Percentiles rank a stretch among this genome's conserved stretches.
phyloP scores from a whole-genome alignment of 768 basidiomycete genomes.

The Leccinum boreale region DNA sequence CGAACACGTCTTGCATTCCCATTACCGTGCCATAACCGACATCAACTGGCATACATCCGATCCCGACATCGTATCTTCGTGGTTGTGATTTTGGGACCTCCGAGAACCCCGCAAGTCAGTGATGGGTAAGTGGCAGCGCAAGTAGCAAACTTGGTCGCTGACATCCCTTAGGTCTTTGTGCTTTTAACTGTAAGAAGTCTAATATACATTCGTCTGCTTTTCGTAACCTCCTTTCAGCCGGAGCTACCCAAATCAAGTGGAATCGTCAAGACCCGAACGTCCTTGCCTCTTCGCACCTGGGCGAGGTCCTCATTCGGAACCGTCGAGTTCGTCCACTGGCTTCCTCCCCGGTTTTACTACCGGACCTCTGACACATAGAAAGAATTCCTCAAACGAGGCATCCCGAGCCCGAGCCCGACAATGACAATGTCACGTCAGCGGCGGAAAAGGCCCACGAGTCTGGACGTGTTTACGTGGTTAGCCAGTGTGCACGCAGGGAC shows the following conservation, averaged over 20 bases:
- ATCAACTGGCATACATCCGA: constrained; percentile 95
- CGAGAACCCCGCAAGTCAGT: constrained; percentile 65
- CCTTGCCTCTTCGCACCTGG: constrained; percentile 85
- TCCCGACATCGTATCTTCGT: constrained; percentile 81
- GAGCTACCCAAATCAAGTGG: constrained; percentile 97
- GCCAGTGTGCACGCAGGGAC: constrained; percentile 60
- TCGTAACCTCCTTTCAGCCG: constrained; percentile 43
- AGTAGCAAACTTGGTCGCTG: not conserved
- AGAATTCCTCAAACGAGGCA: constrained; percentile 57
- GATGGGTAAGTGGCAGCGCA: constrained; percentile 42
- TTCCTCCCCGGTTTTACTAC: not conserved
- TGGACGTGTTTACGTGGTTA: constrained; percentile 73
- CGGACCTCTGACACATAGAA: constrained; percentile 47
- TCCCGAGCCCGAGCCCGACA: constrained; percentile 25
- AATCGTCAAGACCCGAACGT: constrained; percentile 83
- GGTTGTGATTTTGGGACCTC: constrained; percentile 94
- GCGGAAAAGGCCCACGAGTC: constrained; percentile 51
- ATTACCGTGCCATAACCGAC: constrained; percentile 94
- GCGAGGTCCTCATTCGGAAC: constrained; percentile 92
- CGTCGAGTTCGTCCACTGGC: constrained; percentile 57
- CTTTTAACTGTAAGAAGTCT: constrained; percentile 46
- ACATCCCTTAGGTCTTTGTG: constrained; percentile 46
- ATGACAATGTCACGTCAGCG: constrained; percentile 43
- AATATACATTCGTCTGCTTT: not conserved
- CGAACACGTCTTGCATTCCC: constrained; percentile 79